These are phyloP conservation scores for Dunaliella sp. DNA, from an alignment of 139 green algal genomes.

Conservation along the genomic window DNA sequence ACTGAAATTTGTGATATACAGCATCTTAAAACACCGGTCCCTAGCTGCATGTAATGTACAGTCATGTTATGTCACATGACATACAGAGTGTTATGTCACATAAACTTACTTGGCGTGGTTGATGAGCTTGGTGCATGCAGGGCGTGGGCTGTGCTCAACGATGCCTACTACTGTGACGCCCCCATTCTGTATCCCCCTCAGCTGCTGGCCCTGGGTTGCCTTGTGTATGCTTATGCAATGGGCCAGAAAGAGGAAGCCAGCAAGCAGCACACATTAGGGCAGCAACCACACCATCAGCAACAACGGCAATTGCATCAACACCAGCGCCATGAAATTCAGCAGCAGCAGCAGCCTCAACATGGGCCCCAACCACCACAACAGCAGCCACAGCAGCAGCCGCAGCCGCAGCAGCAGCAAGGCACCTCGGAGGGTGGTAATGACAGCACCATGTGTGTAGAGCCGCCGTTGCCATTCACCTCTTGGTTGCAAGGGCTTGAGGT, in stretches of 20 bases:
- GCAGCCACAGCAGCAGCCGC: not conserved
- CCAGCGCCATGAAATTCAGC: not conserved
- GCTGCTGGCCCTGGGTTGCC: constrained; percentile 61
- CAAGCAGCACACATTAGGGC: no score
- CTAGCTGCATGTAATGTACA: no score
- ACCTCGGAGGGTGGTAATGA: constrained; percentile 13
- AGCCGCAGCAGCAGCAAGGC: not conserved
- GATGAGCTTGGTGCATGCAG: no score
- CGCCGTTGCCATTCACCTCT: not conserved
- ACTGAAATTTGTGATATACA: no score
- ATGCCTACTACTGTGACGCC: constrained; percentile 60
- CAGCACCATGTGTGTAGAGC: not conserved
- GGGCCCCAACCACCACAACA: no score
- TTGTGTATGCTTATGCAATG: constrained; percentile 53
- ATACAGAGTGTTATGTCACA: no score
- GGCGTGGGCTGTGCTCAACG: constrained; percentile 64
- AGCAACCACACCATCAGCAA: not conserved
- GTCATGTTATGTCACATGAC: no score
- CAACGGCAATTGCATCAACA: not conserved
- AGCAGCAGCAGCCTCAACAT: not conserved
- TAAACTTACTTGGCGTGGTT: no score
- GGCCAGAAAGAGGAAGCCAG: constrained; percentile 25
- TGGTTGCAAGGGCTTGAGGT: constrained; percentile 19
- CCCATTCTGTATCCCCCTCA: constrained; percentile 64
- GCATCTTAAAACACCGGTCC: no score